These are phyloP conservation scores for Exophiala alcalophila DNA, from an alignment of 2,329 filamentous ascomycete species.

Conservation along the genomic window DNA sequence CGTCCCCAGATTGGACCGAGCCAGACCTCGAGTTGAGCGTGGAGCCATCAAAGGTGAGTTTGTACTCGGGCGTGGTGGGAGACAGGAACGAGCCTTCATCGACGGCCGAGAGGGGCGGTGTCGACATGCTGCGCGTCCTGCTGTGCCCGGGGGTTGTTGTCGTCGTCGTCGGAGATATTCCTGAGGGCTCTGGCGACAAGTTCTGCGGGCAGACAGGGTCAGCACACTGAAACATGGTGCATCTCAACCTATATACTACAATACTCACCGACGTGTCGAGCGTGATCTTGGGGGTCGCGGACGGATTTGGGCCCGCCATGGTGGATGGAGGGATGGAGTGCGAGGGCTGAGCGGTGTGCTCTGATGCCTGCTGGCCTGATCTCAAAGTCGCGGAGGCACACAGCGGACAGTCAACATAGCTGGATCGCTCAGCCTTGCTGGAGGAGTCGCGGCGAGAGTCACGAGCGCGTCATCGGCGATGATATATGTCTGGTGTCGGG, in stretches of 20 bases:
- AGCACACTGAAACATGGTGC: slow-evolving; percentile 13
- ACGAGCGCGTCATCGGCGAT: too few species aligned
- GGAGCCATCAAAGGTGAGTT: slow-evolving; percentile 40
- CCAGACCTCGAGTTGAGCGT: slow-evolving; percentile 44
- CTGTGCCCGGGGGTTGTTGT: slow-evolving; percentile 14
- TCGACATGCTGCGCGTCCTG: slow-evolving; percentile 25
- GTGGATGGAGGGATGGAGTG: slow-evolving; percentile 1
- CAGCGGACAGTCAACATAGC: too few species aligned
- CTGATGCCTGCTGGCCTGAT: too few species aligned
- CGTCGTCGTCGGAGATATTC: slow-evolving; percentile 12
- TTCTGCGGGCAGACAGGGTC: slow-evolving; percentile 17
- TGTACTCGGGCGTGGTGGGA: slow-evolving; percentile 35
- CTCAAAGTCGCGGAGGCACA: too few species aligned
- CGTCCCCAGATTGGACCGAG: slow-evolving; percentile 35
- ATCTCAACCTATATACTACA: background rate
- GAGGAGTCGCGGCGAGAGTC: too few species aligned
- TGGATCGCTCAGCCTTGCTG: too few species aligned
- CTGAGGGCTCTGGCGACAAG: slow-evolving; percentile 13
- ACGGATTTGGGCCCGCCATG: slow-evolving; percentile 22
- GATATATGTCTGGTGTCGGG: too few species aligned
- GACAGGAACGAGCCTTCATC: slow-evolving; percentile 29
- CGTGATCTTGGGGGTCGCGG: slow-evolving; percentile 24
- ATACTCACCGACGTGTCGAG: slow-evolving; percentile 29
- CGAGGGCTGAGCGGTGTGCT: slow-evolving; percentile 7
- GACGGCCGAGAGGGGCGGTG: slow-evolving; percentile 24